Base-by-base conservation (phyloP, 257 asterid species). In the Penstemon eatonii region DNA sequence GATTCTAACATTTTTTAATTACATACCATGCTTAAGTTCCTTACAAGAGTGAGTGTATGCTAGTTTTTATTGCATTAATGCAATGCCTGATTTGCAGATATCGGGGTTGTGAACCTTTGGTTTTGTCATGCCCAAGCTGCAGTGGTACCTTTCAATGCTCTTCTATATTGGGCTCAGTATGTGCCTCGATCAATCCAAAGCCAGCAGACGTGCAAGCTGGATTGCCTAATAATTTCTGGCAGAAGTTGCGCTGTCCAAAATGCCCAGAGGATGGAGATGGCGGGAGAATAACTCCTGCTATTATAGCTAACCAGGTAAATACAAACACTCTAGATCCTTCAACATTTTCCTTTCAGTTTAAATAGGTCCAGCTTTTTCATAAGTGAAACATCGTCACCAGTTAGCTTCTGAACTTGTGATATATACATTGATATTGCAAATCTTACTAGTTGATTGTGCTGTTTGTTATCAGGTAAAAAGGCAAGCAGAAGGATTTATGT, bases 71-170 rank as follows among this genome's bases (percentile, higher is more conserved):
- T 59, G 73, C 55, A 60, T 60, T 13, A 46, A 60, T 68, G 40
- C n/a, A 58, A 66, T 73, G 71, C 51, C 65, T 70, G 43, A 73
- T 73, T 54, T 83, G 87, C 92, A 94, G 99, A 74, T 94, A 89
- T 75, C 86, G 69, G 49, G 96, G 92, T 51, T 94, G 97, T 68
- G 89, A 87, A 65, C 90, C 96, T 64, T 79, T 94, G 73, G 80
- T 80, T 69, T 77, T 94, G 80, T 68, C 96, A 62, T 94, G 99
- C 83, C 96, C 96, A 49, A 81, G 88, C 82, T 94, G 97, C 87
- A 86, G 86, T 6, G 69, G 69, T 55, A 77, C 86, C 75, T 80
- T 91, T 43, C 81, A 79, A 60, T 91, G 97, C 76, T 81, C 89
- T 18, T 78, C 97, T 40, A 72, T 92, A 68, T 72, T 87, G 61